Base-by-base conservation (phyloP, 2,329 filamentous ascomycete species). In the Raffaelea ambrosiae region DNA sequence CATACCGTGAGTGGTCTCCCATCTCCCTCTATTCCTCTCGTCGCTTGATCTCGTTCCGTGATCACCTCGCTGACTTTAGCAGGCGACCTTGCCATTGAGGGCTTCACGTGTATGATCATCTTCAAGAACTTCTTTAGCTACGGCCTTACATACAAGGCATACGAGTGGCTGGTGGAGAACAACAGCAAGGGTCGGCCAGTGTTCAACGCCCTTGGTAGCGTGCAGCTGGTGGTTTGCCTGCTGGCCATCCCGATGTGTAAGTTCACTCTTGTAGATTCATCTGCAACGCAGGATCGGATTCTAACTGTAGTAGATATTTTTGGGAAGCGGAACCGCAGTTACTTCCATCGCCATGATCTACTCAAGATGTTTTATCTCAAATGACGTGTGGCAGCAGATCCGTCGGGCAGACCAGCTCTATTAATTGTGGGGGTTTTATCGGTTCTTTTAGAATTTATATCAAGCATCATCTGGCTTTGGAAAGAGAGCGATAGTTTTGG, bases 91-190 rank as follows among this genome's bases (percentile, higher is more conserved):
- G 81, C 87, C 1, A 79, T 95, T 43, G 90, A 96, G 66, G 86
- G 83, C 7, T 95, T 95, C 63, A 95, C 89, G 0, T 87, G 88
- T 65, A 78, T 93, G 62, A 77, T 95, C 54, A 83, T 95, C 47
- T 95, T 96, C 73, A 96, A 96, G 67, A 95, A 96, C 65, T 77
- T 96, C 53, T 95, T 96, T 68, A 86, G 83, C 53, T 96, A 94
- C 58, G 79, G 81, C 7, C 70, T 96, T 48, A 95, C 90, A 0
- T 94, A 83, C 62, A 84, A 79, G 55, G 88, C 88, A 1, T 95
- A 88, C 58, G 73, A 89, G 49, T 96, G 91, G 90, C 73, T 95
- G 22, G 73, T 84, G 10, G 55, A 67, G 1, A 79, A 79, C 2
- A 78, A 83, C n/a, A 77, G 80, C 51, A 72, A 75, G 42, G 63